These are phyloP conservation scores for Russula griseocarnosa DNA, from an alignment of 768 basidiomycete species.

Conservation along the genomic window DNA sequence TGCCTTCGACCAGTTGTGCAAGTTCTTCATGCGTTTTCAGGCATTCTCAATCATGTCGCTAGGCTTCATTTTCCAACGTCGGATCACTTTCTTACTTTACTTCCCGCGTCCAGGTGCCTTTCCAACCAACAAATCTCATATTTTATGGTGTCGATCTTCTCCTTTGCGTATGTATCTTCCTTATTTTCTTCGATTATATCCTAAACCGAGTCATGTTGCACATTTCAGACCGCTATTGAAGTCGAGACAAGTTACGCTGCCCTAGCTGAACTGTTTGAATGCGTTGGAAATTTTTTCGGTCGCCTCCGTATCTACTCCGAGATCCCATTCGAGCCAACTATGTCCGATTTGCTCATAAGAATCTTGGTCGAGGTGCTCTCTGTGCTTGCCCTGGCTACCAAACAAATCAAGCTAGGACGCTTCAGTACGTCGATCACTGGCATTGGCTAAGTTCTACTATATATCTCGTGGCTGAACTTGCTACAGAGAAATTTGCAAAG, in stretches of 20 bases:
- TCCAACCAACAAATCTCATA: background rate
- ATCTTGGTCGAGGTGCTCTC: background rate
- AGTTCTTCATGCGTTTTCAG: background rate
- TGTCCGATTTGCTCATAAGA: background rate
- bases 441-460: too few relatives aligned
- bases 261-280: background rate
- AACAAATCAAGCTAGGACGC: background rate
- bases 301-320: background rate
- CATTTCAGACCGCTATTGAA: background rate
- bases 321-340: background rate
- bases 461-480: background rate
- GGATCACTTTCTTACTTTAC: background rate
- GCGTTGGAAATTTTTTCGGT: background rate
- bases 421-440: background rate
- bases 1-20: background rate
- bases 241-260: background rate
- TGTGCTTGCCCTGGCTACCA: background rate
- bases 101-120: background rate
- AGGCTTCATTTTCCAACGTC: background rate
- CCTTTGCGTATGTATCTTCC: background rate
- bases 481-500: background rate
- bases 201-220: background rate
- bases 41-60: background rate
- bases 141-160: background rate
- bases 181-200: background rate